Evolutionary conservation across 306 rosid genomes (phyloP).

Genomic region (Mucuna pruriens): DNA sequence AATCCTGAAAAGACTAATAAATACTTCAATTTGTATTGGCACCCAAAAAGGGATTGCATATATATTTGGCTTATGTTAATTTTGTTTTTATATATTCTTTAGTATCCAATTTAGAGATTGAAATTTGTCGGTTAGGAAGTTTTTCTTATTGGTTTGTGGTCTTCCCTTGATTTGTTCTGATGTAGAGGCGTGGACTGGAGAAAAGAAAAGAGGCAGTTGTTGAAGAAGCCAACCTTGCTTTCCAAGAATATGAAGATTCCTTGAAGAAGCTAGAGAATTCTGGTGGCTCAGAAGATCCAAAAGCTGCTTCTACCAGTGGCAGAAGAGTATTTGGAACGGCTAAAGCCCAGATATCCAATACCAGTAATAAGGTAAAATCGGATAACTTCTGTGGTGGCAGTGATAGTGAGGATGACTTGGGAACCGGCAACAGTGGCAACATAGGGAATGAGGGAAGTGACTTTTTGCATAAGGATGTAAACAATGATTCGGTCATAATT

Average conservation of each 20-base stretch:
- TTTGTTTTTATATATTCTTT: background rate
- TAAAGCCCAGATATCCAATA: constrained; percentile 53
- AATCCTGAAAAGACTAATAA: constrained; percentile 10
- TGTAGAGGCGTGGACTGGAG: constrained; percentile 79
- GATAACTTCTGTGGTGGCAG: constrained; percentile 63
- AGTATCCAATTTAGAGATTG: constrained; percentile 22
- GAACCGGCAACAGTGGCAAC: constrained; percentile 42
- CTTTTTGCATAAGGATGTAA: constrained; percentile 43
- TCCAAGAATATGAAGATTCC: constrained; percentile 71
- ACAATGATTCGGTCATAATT: constrained; percentile 37
- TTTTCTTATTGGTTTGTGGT: constrained; percentile 26
- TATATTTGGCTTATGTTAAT: background rate
- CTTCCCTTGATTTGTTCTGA: constrained; percentile 38
- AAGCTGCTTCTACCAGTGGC: constrained; percentile 59
- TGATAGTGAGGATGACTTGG: constrained; percentile 74
- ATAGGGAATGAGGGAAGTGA: constrained; percentile 38
- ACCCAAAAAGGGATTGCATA: background rate
- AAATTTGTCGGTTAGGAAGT: constrained; percentile 4
- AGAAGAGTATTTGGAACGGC: constrained; percentile 78
- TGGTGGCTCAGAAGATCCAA: constrained; percentile 51
- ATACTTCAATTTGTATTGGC: background rate
- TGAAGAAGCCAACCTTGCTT: constrained; percentile 79
- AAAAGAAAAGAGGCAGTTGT: constrained; percentile 75
- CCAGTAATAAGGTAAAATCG: constrained; percentile 50
- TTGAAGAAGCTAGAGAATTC: constrained; percentile 65